Base-by-base conservation (phyloP, 1,284 basidiomycete species). In the Cerrena zonata region DNA sequence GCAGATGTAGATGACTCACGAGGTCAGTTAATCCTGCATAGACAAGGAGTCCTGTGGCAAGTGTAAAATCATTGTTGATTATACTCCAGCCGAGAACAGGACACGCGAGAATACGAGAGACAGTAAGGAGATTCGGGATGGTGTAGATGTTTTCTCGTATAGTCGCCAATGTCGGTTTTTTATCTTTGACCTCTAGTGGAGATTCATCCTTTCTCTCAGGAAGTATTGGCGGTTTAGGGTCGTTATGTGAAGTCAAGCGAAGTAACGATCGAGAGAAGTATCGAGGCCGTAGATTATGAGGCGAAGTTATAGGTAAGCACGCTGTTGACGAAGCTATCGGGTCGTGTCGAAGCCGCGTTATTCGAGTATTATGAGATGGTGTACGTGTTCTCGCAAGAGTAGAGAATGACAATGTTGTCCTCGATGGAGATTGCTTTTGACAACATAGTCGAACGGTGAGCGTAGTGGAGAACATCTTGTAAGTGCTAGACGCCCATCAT, bases 41-140 rank as follows among this genome's bases (percentile, higher is more conserved):
- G 19, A 89, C 82, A 4, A 99, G 78, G 23, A 98, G 69, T 2
- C 80, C 79, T 0, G 92, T 90, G 3, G 94, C 94, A 41, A 85
- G 69, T 39, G 78, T 69, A 63, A 90, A 92, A 59, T 96, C 77
- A 51, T 87, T 86, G 46, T 91, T 71, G n/a, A 96, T 65, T 52
- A 99, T 90, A n/a, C 88, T 82, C 78, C 89, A 96, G 12, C 91
- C 95, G 24, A 99, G 79, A 27, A 90, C 75, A 3, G 96, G 95
- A 63, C 93, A 96, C 0, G 93, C 79, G 15, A 83, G 61, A 56
- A 99, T 94, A 27, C 95, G 81, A 2, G 90, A 91, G 12, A 86
- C 62, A 2, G 95, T 99, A 45, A 99, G 76, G 3, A 92, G 65
- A 66, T 99, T 99, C 0, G 95, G 95, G 34, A 96, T 63, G 0